Evolutionary conservation across 306 rosid species (phyloP).

Genomic region (Cicer yamashitae): DNA sequence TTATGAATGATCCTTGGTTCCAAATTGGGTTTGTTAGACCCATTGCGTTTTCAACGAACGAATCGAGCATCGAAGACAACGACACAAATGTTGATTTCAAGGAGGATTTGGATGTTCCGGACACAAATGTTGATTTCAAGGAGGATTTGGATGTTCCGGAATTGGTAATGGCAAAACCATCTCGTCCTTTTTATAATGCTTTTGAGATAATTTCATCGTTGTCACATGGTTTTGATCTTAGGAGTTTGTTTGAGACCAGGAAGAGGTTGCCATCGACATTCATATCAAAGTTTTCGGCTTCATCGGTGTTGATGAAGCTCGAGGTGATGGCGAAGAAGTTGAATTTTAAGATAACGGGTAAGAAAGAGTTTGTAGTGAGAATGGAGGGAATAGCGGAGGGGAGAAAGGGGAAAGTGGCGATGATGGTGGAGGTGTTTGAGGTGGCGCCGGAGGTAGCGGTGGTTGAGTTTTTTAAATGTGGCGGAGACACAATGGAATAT

Average conservation of each 20-base stretch:
- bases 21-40: conserved; percentile 58
- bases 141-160: conserved; percentile 35
- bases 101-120: conserved; percentile 22
- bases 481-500: conserved; percentile 80
- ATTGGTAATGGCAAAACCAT: conserved; percentile 40
- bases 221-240: conserved; percentile 76
- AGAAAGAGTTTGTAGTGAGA: conserved; percentile 65
- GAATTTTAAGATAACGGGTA: conserved; percentile 52
- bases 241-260: conserved; percentile 72
- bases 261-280: conserved; percentile 63
- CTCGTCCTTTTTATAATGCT: conserved; percentile 77
- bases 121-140: conserved; percentile 22
- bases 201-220: conserved; percentile 79
- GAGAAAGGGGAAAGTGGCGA: conserved; percentile 71
- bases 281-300: conserved; percentile 72
- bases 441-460: conserved; percentile 79
- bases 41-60: conserved; percentile 52
- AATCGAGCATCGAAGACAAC: background rate
- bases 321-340: conserved; percentile 55
- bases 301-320: conserved; percentile 56
- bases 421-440: conserved; percentile 70
- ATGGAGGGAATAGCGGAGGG: conserved; percentile 69
- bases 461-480: conserved; percentile 64
- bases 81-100: conserved; percentile 20
- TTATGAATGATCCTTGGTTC: conserved; percentile 72